Percentiles rank a stretch among this genome's conserved stretches.
These are phyloP conservation scores for Hypericum perforatum DNA, from an alignment of 345 rosid species.

Conservation along the genomic window DNA sequence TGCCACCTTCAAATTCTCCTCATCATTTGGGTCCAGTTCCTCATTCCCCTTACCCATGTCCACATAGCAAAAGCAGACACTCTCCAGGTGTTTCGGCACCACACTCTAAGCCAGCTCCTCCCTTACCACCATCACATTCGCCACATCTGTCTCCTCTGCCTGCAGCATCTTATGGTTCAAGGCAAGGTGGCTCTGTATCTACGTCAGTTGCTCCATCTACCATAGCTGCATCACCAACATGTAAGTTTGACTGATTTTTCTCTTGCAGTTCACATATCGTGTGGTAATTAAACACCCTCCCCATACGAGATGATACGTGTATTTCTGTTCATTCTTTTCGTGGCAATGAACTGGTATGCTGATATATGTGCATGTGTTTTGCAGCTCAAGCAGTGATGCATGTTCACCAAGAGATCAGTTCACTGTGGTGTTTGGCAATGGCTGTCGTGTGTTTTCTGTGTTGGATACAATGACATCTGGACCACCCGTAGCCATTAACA, in stretches of 20 bases:
- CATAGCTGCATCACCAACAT: conserved; percentile 21
- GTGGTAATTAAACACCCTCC: neutral
- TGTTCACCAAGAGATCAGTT: conserved; percentile 23
- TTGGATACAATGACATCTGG: conserved; percentile 9
- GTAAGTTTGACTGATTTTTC: conserved; percentile 23
- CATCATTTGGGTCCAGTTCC: conserved; percentile 18
- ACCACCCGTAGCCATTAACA: conserved; percentile 3
- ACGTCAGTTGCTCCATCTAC: conserved; percentile 20
- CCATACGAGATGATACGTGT: neutral
- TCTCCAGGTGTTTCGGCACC: conserved; percentile 29
- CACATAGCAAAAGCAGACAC: conserved; percentile 6
- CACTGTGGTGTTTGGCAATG: conserved; percentile 23
- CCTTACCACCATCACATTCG: conserved; percentile 8
- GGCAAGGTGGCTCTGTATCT: conserved; percentile 16
- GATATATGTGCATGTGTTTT: neutral
- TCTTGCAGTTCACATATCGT: neutral
- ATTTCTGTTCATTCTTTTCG: too few species aligned
- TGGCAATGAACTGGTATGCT: too few species aligned
- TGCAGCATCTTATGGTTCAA: conserved; percentile 17
- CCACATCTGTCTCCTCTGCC: conserved; percentile 24
- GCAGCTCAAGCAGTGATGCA: conserved; percentile 36
- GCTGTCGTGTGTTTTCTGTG: conserved; percentile 28
- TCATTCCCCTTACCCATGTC: conserved; percentile 24
- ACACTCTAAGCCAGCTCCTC: conserved; percentile 21
- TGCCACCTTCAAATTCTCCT: conserved; percentile 17